Base-by-base conservation (phyloP, 345 rosid species). In the Barbarea vulgaris region DNA sequence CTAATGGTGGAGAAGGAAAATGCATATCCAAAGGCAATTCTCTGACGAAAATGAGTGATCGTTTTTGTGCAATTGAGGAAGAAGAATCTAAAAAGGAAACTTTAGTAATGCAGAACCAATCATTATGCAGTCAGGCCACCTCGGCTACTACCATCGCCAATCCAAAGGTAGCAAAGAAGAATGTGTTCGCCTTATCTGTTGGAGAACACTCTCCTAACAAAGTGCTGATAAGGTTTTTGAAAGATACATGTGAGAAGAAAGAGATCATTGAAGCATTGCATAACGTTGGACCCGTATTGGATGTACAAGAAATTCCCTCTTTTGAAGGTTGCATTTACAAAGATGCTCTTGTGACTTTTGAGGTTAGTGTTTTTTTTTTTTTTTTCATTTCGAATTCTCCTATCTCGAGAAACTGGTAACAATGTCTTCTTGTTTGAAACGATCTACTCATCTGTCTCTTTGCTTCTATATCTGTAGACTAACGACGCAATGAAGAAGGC, bases 201-300 rank as follows among this genome's bases (percentile, higher is more conserved):
- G 42, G 31, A 70, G 73, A 64, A 18, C 37, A 42, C 51, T 47
- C 56, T 22, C 60, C 54, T 63, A 75, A 81, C 63, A 78, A 37
- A 58, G 60, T 78, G 59, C 18, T 81, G 31, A 39, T 81, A 51
- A 76, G 84, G 67, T 78, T 81, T 73, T 72, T 81, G 74, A 9
- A 9, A 10, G n/a, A 24, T 36, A 4, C 31, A 4, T 18, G 28
- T 12, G 9, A 17, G 30, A 66, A 72, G 37, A 51, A 22, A 2
- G 28, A 58, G 28, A 81, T 81, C 12, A 7, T 50, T 64, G 25
- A 7, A 21, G 25, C 2, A 4, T 78, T 83, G 10, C 14, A 62
- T 1, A 8, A 22, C 42, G 72, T 78, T 63, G 81, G 84, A 56
- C 31, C 67, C 15, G 41, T 83, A 64, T 51, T 54, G 53, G 78